Base-by-base conservation (phyloP, 2,329 filamentous ascomycete genomes). In the Botryosphaeria dothidea region DNA sequence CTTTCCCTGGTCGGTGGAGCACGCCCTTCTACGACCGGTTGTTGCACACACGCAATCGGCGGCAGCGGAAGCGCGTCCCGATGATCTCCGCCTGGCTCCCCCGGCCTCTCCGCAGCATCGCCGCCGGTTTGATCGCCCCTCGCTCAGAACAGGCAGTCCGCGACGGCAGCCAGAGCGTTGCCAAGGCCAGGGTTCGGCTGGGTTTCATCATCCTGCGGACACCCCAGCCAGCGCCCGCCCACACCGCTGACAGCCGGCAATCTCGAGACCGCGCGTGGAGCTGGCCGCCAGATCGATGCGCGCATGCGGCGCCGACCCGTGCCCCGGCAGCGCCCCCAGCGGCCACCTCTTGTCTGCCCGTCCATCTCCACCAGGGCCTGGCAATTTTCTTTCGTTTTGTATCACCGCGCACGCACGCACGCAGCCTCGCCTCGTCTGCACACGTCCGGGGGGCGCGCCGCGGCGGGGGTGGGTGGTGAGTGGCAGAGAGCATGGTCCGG, bases 381-480 rank as follows among this genome's bases (percentile, higher is more conserved):
- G 56, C 56, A 23, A 45, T 60, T 60, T 60, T 60, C 56, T 45
- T 60, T 60, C 56, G 56, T 60, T 60, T 60, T 60, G 56, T 60
- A 60, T 29, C 56, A 60, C 56, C 41, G 36, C 51, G 21, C 29
- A 38, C 51, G 51, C 51, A 54, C 54, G 54, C 36, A 58, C 54
- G 36, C 54, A 21, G 54, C 56, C 38, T 46, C 56, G 56, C 56
- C 56, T 45, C 56, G 56, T 46, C 56, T 46, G 56, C 56, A 31
- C 56, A 27, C 17, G 54, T 21, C 54, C 54, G 54, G 54, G 54
- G 51, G 34, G 34, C 38, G 52, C 27, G 38, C 23, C 13, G 13
- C 36, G n/a, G 38, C 34, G 54, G 38, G 17, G 36, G 36, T 15
- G 15, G 54, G 25, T 60, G 56, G 56, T 41, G 38, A 41, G 11